phyloP scores from a whole-genome alignment of 1,284 basidiomycete species.

The Bjerkandera adusta region DNA sequence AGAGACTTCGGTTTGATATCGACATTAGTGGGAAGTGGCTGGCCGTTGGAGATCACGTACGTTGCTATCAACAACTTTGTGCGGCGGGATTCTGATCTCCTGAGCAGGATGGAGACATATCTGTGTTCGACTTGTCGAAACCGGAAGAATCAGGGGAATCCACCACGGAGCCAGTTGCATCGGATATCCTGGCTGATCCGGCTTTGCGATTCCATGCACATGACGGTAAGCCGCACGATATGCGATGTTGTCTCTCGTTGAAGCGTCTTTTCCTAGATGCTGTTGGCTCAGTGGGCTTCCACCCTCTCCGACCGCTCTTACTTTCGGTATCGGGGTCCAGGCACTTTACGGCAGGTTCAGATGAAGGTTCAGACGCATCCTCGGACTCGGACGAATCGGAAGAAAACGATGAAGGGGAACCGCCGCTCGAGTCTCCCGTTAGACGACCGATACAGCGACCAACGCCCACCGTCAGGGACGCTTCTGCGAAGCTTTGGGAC shows the following conservation, averaged over 20 bases:
- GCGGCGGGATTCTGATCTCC: background rate
- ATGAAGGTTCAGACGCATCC: background rate
- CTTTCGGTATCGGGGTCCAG: conserved; percentile 9
- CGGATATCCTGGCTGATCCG: conserved; percentile 12
- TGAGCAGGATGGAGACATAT: conserved; percentile 35
- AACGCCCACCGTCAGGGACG: conserved; percentile 3
- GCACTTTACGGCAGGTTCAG: conserved; percentile 4
- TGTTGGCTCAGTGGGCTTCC: conserved; percentile 10
- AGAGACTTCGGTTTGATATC: conserved; percentile 75
- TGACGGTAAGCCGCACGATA: conserved; percentile 33
- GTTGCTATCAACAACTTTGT: conserved; percentile 8
- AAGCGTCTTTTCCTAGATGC: conserved; percentile 7
- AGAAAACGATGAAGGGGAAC: background rate
- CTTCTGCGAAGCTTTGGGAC: conserved; percentile 7
- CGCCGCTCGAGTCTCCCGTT: background rate
- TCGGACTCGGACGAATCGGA: background rate
- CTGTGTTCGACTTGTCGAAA: conserved; percentile 41
- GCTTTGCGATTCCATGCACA: conserved; percentile 40
- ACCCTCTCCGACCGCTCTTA: conserved; percentile 3
- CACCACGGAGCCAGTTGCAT: background rate
- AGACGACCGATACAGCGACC: conserved; percentile 1
- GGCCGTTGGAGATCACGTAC: conserved; percentile 70
- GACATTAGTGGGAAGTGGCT: conserved; percentile 72
- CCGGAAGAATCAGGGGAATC: conserved; percentile 4
- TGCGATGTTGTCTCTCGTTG: background rate